Evolutionary conservation across 2,329 filamentous ascomycete species (phyloP).

Genomic region (Aureobasidium pullulans): DNA sequence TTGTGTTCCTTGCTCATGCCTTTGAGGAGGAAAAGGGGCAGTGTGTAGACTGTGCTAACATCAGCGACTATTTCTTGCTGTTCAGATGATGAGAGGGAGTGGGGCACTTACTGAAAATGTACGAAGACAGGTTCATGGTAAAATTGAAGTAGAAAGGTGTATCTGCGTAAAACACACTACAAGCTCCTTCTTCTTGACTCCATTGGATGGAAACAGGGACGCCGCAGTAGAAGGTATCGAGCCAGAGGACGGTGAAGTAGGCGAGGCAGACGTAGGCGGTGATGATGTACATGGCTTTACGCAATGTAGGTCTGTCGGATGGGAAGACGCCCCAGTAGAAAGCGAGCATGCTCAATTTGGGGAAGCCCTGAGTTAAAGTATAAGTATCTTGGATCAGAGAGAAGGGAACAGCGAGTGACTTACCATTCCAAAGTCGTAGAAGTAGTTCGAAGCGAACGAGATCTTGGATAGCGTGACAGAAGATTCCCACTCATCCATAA

Average conservation of each 20-base stretch:
- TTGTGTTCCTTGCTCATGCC: constrained; percentile 20
- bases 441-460: constrained; percentile 32
- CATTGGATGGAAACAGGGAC: constrained; percentile 29
- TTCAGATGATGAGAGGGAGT: not conserved
- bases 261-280: constrained; percentile 25
- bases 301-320: constrained; percentile 22
- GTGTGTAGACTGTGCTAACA: constrained; percentile 24
- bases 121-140: constrained; percentile 28
- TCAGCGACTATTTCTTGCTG: not conserved
- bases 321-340: constrained; percentile 31
- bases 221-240: constrained; percentile 32
- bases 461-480: constrained; percentile 30
- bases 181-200: constrained; percentile 31
- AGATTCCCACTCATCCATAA: constrained; percentile 25
- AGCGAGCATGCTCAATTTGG: constrained; percentile 31
- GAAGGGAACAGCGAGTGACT: not conserved
- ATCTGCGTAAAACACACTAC: constrained; percentile 30
- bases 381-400: not conserved
- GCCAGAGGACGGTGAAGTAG: constrained; percentile 28
- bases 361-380: constrained; percentile 20
- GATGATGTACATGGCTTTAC: constrained; percentile 25
- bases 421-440: constrained; percentile 31
- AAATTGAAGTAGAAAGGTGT: constrained; percentile 32
- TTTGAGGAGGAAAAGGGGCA: constrained; percentile 28
- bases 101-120: constrained; percentile 24